Base-by-base conservation (phyloP, 2,329 filamentous ascomycete species). In the Monosporascus sp. region DNA sequence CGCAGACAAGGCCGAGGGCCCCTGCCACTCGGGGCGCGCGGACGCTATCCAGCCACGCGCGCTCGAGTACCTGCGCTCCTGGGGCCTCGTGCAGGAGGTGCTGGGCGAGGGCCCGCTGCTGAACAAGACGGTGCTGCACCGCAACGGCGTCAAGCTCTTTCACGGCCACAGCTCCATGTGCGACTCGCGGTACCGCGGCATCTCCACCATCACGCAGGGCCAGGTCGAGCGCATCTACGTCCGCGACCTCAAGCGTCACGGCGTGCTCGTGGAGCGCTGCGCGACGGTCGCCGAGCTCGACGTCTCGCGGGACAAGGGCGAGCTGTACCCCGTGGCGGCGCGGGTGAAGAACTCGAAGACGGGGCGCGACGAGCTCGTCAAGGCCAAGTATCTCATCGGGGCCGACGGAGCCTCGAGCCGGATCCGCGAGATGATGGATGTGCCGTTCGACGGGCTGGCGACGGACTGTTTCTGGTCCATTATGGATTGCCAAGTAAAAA, bases 141-240 rank as follows among this genome's bases (percentile, higher is more conserved):
- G 60, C 45, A 58, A 71, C 38, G 67, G 68, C 2, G 51, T 63
- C 45, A 63, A 63, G 49, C 48, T 71, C 40, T 37, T 65, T 7
- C 64, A 62, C 52, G 56, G 52, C 19, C 61, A 57, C 9, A 61
- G 60, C 6, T 62, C 62, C 47, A 65, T 68, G 49, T 69, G 60
- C 3, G 69, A 71, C 55, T 70, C 69, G 14, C 60, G 66, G 6
- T 70, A 69, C 50, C 63, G 65, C 24, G 68, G 70, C 14, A 46
- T 70, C 4, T 66, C 70, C 51, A 60, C 70, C 52, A 68, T 71
- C 50, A 69, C 70, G 0, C 69, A 73, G 47, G 65, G 68, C 2
- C 70, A 71, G 52, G 48, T 72, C 8, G 69, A 72, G 55, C 56
- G 63, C 14, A 68, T 72, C 37, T 72, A 65, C 49, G 61, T 72